These are phyloP conservation scores for Microbotryum lychnidis-dioicae DNA, from an alignment of 1,284 basidiomycete genomes.

Conservation along the genomic window DNA sequence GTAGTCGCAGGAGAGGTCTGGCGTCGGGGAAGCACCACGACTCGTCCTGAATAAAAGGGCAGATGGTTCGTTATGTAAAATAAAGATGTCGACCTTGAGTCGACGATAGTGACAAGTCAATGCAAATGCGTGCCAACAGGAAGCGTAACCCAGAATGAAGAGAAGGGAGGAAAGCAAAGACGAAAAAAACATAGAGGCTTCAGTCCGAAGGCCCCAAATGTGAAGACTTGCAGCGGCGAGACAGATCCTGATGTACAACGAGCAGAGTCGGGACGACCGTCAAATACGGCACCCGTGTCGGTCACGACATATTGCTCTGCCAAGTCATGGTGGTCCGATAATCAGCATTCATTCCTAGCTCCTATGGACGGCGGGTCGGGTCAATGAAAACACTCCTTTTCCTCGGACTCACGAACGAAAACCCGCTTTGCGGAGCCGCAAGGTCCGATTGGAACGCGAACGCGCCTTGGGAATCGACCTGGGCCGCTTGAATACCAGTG, in stretches of 20 bases:
- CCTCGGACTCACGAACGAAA: slow-evolving; percentile 59
- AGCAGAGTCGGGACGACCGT: neutral
- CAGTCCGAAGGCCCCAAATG: neutral
- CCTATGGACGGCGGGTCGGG: too few species aligned
- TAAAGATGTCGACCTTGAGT: too few species aligned
- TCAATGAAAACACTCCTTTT: neutral
- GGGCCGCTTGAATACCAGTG: slow-evolving; percentile 66
- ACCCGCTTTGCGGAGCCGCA: slow-evolving; percentile 82
- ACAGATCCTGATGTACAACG: neutral
- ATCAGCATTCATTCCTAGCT: neutral
- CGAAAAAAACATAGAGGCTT: neutral
- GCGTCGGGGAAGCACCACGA: too few species aligned
- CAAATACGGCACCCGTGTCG: neutral
- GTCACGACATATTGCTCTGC: slow-evolving; percentile 16
- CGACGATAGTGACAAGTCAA: too few species aligned
- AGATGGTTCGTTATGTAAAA: too few species aligned
- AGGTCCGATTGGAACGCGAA: slow-evolving; percentile 67
- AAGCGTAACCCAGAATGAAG: too few species aligned
- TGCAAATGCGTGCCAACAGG: too few species aligned
- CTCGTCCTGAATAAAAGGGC: too few species aligned
- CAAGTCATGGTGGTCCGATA: neutral
- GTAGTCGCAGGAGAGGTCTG: too few species aligned
- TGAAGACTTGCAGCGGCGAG: neutral
- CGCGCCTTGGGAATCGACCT: slow-evolving; percentile 65
- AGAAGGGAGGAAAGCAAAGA: neutral